phyloP scores from a whole-genome alignment of 441 rosid genomes.

The Manihot esculenta region DNA sequence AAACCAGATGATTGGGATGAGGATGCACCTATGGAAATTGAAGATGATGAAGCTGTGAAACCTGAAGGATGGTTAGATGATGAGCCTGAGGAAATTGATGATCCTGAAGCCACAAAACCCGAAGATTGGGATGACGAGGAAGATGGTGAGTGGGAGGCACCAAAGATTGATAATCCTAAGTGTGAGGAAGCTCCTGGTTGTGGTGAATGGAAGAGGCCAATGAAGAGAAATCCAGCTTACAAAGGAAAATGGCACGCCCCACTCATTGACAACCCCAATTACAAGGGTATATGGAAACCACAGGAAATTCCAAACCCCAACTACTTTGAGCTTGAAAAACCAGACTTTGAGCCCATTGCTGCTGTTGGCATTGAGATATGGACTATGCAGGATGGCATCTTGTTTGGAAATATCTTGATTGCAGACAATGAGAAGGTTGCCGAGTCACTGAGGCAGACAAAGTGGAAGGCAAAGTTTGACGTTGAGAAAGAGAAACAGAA shows the following conservation, averaged over 20 bases:
- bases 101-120: constrained; percentile 92
- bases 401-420: constrained; percentile 88
- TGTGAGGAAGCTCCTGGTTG: constrained; percentile 93
- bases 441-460: constrained; percentile 45
- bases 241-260: constrained; percentile 97
- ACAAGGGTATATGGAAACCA: constrained; percentile 96
- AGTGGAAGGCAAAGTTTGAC: constrained; percentile 82
- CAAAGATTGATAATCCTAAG: constrained; percentile 83
- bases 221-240: constrained; percentile 84
- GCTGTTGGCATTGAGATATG: constrained; percentile 96
- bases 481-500: constrained; percentile 80
- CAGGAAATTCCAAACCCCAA: constrained; percentile 81
- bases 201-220: constrained; percentile 95
- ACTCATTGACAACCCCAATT: constrained; percentile 88
- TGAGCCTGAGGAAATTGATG: constrained; percentile 94
- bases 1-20: constrained; percentile 99
- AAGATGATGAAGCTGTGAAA: constrained; percentile 88
- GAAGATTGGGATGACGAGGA: constrained; percentile 99
- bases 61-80: constrained; percentile 98
- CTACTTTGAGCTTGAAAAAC: constrained; percentile 80
- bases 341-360: constrained; percentile 82
- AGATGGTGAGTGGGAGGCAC: constrained; percentile 98
- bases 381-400: constrained; percentile 98
- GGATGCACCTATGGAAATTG: constrained; percentile 88
- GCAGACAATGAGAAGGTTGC: constrained; percentile 74